phyloP scores from a whole-genome alignment of 306 rosid species.

The Prunus mume region DNA sequence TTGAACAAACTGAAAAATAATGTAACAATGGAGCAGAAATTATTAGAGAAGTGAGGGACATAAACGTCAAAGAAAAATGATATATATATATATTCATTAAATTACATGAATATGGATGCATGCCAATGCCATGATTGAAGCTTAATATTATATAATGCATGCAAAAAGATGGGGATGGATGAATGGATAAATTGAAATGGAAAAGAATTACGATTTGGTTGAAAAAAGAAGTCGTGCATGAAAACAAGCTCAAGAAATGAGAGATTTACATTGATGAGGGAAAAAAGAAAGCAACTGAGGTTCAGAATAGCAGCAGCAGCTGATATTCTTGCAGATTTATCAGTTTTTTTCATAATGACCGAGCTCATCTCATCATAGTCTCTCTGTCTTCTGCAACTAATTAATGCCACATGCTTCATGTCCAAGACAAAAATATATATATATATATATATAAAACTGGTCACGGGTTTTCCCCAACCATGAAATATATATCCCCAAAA shows the following conservation, averaged over 20 bases:
- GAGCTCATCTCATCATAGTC: constrained; percentile 10
- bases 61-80: constrained; percentile 28
- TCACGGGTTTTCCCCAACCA: constrained; percentile 52
- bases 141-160: not conserved
- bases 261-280: constrained; percentile 28
- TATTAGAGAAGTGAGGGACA: not conserved
- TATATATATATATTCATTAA: not conserved
- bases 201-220: constrained; percentile 15
- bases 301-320: constrained; percentile 31
- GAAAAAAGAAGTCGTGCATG: constrained; percentile 50
- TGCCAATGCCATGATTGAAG: not conserved
- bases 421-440: not conserved
- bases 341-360: constrained; percentile 61
- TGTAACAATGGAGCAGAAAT: no score
- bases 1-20: not conserved
- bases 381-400: constrained; percentile 34
- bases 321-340: constrained; percentile 54
- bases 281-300: constrained; percentile 39
- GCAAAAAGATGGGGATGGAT: not conserved
- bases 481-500: constrained; percentile 26
- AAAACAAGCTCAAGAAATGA: constrained; percentile 12
- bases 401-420: constrained; percentile 34
- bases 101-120: not conserved
- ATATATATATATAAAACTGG: constrained; percentile 15
- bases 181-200: not conserved